Evolutionary conservation across 331 rosid genomes (phyloP).

Genomic region (Phaseolus coccineus): DNA sequence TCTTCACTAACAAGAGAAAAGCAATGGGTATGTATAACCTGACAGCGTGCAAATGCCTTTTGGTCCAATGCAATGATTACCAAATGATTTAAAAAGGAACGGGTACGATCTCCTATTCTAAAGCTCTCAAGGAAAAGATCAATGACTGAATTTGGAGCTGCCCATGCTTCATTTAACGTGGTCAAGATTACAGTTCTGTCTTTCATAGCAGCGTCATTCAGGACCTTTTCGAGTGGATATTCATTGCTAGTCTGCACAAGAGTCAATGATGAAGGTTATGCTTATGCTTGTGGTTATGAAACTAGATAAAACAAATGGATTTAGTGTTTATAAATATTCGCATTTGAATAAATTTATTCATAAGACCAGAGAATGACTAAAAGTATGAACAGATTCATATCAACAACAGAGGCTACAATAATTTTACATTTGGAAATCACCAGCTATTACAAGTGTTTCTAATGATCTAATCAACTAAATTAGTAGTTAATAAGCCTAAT

Average conservation of each 20-base stretch:
- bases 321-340: background rate
- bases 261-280: slow-evolving; percentile 34
- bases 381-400: background rate
- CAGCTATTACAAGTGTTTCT: background rate
- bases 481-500: background rate
- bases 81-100: slow-evolving; percentile 77
- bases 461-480: background rate
- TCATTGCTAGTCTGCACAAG: slow-evolving; percentile 63
- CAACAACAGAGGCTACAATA: slow-evolving; percentile 2
- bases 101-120: slow-evolving; percentile 75
- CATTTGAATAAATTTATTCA: background rate
- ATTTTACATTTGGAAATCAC: slow-evolving; percentile 19
- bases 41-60: slow-evolving; percentile 79
- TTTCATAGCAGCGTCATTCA: slow-evolving; percentile 76
- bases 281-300: background rate
- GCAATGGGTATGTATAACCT: slow-evolving; percentile 75
- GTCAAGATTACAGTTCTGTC: slow-evolving; percentile 87
- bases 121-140: slow-evolving; percentile 95
- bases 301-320: slow-evolving; percentile 20
- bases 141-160: slow-evolving; percentile 76
- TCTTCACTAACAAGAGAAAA: slow-evolving; percentile 74
- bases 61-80: slow-evolving; percentile 84
- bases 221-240: slow-evolving; percentile 64
- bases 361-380: background rate
- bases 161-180: slow-evolving; percentile 96